Conservation (phyloP, 2,329 filamentous ascomycete genomes). For the Scedosporium minutisporum region DNA sequence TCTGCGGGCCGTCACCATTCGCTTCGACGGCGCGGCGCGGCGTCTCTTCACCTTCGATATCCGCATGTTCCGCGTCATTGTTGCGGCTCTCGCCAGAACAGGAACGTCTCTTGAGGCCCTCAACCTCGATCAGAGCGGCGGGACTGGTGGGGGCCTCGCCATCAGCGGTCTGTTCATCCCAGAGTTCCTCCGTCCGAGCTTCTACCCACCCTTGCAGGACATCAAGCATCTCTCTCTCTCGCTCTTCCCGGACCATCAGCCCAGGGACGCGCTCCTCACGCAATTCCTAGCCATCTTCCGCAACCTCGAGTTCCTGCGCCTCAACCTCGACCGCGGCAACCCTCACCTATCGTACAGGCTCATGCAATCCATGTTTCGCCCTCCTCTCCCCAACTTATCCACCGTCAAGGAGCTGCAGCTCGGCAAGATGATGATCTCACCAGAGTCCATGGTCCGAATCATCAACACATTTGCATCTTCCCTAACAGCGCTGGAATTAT, state of each 20-base stretch:
- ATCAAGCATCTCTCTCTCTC: conserved; percentile 1
- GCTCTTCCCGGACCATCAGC: neutral
- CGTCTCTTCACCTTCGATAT: neutral
- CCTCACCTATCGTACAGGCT: neutral
- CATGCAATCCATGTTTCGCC: neutral
- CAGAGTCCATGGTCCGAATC: neutral
- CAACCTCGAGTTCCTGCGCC: conserved; percentile 2
- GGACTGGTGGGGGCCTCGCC: neutral
- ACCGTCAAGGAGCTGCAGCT: conserved; percentile 1
- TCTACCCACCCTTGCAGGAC: neutral
- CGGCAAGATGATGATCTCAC: neutral
- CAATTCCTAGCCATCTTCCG: neutral
- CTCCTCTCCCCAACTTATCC: neutral
- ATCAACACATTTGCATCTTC: neutral
- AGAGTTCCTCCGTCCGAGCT: neutral
- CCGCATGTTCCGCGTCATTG: neutral
- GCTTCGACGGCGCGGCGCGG: neutral
- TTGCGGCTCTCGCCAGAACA: neutral
- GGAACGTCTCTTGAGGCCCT: neutral
- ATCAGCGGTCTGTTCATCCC: neutral
- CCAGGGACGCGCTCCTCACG: neutral
- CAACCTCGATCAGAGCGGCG: neutral
- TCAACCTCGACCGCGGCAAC: conserved; percentile 3
- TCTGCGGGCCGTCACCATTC: neutral
- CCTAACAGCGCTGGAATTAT: neutral